phyloP scores from a whole-genome alignment of 2,329 filamentous ascomycete species.

The Basipetospora chlamydospora region DNA sequence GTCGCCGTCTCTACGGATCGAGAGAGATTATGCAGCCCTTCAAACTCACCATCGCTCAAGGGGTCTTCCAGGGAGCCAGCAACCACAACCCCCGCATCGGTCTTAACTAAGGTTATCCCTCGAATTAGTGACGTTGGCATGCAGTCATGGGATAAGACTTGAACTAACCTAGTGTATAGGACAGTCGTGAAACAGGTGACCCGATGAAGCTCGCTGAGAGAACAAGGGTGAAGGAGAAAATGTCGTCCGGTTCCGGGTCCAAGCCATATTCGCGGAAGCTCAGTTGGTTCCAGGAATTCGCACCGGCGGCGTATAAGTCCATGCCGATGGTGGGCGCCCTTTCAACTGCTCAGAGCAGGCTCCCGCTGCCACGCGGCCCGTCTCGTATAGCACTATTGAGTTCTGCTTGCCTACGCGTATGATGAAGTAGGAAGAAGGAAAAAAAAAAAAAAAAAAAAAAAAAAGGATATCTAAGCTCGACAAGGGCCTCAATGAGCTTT shows the following conservation, averaged over 20 bases:
- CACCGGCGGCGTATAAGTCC: constrained; percentile 39
- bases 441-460: no score
- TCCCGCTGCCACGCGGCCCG: no score
- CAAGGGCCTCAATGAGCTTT: no score
- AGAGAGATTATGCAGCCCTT: background rate
- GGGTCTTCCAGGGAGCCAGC: constrained; percentile 1
- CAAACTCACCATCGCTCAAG: background rate
- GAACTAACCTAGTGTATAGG: constrained; percentile 33
- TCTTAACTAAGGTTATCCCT: constrained; percentile 1
- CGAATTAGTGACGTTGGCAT: background rate
- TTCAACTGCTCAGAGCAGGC: no score
- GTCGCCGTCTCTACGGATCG: constrained; percentile 1
- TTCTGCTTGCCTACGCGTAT: no score
- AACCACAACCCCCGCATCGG: background rate
- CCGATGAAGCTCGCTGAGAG: constrained; percentile 22
- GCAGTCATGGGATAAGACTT: constrained; percentile 8
- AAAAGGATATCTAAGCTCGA: no score
- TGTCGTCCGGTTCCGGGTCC: constrained; percentile 27
- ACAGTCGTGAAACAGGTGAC: constrained; percentile 19
- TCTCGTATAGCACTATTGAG: no score
- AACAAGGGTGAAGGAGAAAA: constrained; percentile 27
- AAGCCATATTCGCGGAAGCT: constrained; percentile 12
- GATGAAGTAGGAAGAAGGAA: no score
- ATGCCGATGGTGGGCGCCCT: no score
- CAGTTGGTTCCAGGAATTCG: constrained; percentile 46